These are phyloP conservation scores for Aspergillus cavernicola DNA, from an alignment of 495 filamentous ascomycete species.

Conservation along the genomic window DNA sequence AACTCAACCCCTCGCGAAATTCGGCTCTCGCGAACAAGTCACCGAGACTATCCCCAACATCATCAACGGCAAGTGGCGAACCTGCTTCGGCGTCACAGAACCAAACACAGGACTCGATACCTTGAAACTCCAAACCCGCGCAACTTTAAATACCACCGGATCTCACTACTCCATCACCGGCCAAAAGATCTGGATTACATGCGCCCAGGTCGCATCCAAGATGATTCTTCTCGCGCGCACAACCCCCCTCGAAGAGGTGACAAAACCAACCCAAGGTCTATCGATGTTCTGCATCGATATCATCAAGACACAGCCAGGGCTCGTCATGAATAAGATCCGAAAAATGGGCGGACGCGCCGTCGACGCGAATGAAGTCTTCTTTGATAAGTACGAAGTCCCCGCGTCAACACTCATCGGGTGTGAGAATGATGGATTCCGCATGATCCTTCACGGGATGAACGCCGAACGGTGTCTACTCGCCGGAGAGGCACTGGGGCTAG, in stretches of 20 bases:
- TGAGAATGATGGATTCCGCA: slow-evolving; percentile 71
- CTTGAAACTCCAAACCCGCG: slow-evolving; percentile 60
- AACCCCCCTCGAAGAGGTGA: slow-evolving; percentile 59
- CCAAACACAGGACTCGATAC: slow-evolving; percentile 73
- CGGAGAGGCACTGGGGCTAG: slow-evolving; percentile 73
- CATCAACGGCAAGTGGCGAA: slow-evolving; percentile 63
- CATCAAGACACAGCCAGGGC: slow-evolving; percentile 48
- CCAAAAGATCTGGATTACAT: slow-evolving; percentile 84
- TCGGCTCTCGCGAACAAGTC: slow-evolving; percentile 59
- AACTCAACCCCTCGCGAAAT: slow-evolving; percentile 70
- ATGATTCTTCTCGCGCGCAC: slow-evolving; percentile 79
- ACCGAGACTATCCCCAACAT: slow-evolving; percentile 61
- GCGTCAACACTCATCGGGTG: slow-evolving; percentile 59
- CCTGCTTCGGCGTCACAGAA: slow-evolving; percentile 67
- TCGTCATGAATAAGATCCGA: slow-evolving; percentile 67
- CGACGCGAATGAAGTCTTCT: slow-evolving; percentile 84
- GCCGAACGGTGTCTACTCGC: slow-evolving; percentile 74
- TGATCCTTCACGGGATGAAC: slow-evolving; percentile 80
- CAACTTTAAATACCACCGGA: slow-evolving; percentile 40
- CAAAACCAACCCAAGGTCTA: slow-evolving; percentile 64
- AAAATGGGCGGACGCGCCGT: slow-evolving; percentile 79
- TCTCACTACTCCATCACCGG: slow-evolving; percentile 61
- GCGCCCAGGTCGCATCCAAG: slow-evolving; percentile 69
- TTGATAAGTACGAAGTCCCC: slow-evolving; percentile 66
- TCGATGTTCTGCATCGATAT: slow-evolving; percentile 76